Evolutionary conservation across 2,329 filamentous ascomycete species (phyloP).

Genomic region (Atkinsonella hypoxylon): DNA sequence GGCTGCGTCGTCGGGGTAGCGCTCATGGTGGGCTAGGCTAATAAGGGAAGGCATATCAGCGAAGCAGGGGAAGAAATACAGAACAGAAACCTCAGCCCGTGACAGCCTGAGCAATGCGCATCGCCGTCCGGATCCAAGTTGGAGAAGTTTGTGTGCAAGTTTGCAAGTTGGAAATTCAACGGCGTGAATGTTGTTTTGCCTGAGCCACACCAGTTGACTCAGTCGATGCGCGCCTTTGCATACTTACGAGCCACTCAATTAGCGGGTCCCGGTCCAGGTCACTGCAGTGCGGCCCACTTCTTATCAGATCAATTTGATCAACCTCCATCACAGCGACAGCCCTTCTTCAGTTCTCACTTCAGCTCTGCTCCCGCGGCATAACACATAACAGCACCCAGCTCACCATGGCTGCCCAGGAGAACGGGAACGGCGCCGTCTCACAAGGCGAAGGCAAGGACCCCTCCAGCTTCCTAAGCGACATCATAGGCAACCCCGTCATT

Average conservation of each 20-base stretch:
- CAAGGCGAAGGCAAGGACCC: slow-evolving; percentile 77
- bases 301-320: neutral
- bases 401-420: slow-evolving; percentile 40
- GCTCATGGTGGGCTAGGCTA: slow-evolving; percentile 16
- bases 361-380: neutral
- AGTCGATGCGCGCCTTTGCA: neutral
- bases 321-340: neutral
- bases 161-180: neutral
- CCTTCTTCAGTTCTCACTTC: neutral
- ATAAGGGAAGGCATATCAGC: neutral
- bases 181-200: neutral
- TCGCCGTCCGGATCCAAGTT: neutral
- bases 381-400: neutral
- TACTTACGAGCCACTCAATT: neutral
- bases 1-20: slow-evolving; percentile 16
- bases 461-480: slow-evolving; percentile 83
- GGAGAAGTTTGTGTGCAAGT: neutral
- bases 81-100: neutral
- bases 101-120: neutral
- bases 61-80: neutral
- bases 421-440: slow-evolving; percentile 55
- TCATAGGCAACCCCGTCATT: slow-evolving; percentile 86
- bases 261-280: neutral
- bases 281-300: neutral
- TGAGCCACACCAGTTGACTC: neutral